Evolutionary conservation across 1,284 basidiomycete species (phyloP), one percentile per base, ranked within the genome.

Genomic region (Fomitiporia mediterranea): DNA sequence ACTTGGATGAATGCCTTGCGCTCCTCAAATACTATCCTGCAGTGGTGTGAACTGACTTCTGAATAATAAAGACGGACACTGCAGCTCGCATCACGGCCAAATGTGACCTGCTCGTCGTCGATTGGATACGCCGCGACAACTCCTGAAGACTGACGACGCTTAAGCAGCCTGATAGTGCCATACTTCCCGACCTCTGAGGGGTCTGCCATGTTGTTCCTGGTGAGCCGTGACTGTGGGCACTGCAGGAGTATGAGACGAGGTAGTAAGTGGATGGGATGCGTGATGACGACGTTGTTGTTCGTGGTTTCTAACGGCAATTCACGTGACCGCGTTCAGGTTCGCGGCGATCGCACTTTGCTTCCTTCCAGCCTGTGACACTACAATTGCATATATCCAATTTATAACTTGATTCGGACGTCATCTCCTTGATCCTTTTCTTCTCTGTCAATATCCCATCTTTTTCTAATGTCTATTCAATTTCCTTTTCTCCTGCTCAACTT

Each of bases 31-130:
- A 82, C 69, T 39, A 87, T 74, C 63, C 80, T 84, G 57, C 82
- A 84, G 63, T 89, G 86, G 1, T 86, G 56, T 1, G 75, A 69
- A 54, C 78, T 81, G 38, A 89, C 79, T 47, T 78, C 74, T 1
- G 75, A 70, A 64, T 88, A 89, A 65, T 86, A 88, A 43, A 89
- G 69, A 47, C 86, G 71, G 23, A 89, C 79, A 60, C 79, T 78
- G 65, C 86, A 88, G 2, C 68, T 68, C 1, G 75, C 74, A 64
- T 82, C 81, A 58, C 83, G 75, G 40, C 86, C 86, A 67, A 89
- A 82, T 0, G 84, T 84, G 50, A 87, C 71, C 51, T 78, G 73
- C 25, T 81, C 76, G 3, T 81, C 75, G 69, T 89, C 86, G 63
- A 89, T 82, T 9, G 85, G 85, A 61, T 84, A 89, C 0, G 82